Evolutionary conservation across 2,329 filamentous ascomycete genomes (phyloP).

Genomic region (Epichloe coenophiala): DNA sequence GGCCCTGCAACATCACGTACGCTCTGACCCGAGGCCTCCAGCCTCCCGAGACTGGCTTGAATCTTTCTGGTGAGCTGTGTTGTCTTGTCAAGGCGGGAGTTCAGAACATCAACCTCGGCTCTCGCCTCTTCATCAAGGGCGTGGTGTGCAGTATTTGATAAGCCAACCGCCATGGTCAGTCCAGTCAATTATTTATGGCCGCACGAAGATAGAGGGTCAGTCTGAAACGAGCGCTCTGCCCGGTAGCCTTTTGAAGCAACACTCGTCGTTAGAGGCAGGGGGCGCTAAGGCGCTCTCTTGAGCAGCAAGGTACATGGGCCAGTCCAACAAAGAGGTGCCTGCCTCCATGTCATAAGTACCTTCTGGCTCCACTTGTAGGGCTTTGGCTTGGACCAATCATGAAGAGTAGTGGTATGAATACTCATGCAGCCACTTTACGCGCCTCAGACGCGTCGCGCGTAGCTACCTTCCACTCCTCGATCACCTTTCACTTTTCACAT

Average conservation of each 20-base stretch:
- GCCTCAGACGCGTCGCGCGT: slow-evolving; percentile 1
- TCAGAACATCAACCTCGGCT: slow-evolving; percentile 57
- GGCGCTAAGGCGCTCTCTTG: too few relatives aligned
- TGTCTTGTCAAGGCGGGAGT: slow-evolving; percentile 75
- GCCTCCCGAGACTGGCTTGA: slow-evolving; percentile 66
- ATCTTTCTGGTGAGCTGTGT: slow-evolving; percentile 92
- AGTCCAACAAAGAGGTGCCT: background rate
- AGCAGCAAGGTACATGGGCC: too few relatives aligned
- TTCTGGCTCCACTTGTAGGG: background rate
- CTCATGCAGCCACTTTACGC: slow-evolving; percentile 4
- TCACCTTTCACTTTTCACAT: background rate
- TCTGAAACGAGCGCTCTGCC: too few relatives aligned
- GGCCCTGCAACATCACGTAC: slow-evolving; percentile 87
- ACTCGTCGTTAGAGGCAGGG: too few relatives aligned
- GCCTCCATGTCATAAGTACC: background rate
- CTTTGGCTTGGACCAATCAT: too few relatives aligned
- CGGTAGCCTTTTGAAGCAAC: too few relatives aligned
- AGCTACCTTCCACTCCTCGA: background rate
- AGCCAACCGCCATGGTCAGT: slow-evolving; percentile 35
- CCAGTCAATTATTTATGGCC: too few relatives aligned
- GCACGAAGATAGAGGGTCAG: background rate
- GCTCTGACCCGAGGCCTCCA: slow-evolving; percentile 80
- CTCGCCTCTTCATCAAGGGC: slow-evolving; percentile 53
- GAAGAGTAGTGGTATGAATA: too few relatives aligned
- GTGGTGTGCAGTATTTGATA: slow-evolving; percentile 29